Base-by-base conservation (phyloP, 768 basidiomycete species). In the Calocera cornea region DNA sequence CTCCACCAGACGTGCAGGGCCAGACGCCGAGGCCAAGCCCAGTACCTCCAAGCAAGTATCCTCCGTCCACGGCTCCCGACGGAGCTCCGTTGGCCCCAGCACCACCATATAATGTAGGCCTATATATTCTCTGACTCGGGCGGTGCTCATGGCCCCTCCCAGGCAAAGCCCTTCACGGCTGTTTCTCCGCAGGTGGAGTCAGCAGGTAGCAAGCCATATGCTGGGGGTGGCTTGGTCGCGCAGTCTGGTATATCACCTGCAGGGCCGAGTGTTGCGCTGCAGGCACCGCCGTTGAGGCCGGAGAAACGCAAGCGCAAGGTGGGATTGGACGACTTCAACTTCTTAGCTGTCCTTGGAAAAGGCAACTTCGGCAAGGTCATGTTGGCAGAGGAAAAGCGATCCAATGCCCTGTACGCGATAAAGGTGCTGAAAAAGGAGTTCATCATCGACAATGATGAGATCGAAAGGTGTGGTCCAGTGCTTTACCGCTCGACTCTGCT, bases 361-460 rank as follows among this genome's bases (percentile, higher is more conserved):
- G 97, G 97, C 72, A 99, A 98, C 78, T 99, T 99, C 74, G 97
- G 97, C 67, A 99, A 99, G 77, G 97, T 99, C 78, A 99, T 99
- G 97, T 80, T 99, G 68, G 97, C 97, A 11, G 97, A 99, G 78
- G 97, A 99, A 82, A 99, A 99, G 85, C 87, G 83, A 76, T 84
- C 86, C 64, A 91, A 86, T 72, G 86, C 84, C 64, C 78, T 98
- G 67, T 98, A 90, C 75, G 97, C 97, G n/a, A 97, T 99, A 82
- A 99, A 99, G 78, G 97, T 99, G n/a, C 76, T 99, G 76, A 99
- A 99, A 83, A 99, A 99, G 76, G 97, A 98, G 78, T 98, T 99
- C 75, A 98, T 99, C 76, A 98, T 99, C 73, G 97, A 99, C 76
- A 98, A 99, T 69, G 97, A 99, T 77, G 97, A 98, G 81, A 94